Evolutionary conservation across 352 stramenopile species (phyloP), one percentile per base, ranked within the genome.

Genomic region (Globisporangium megalacanthum): DNA sequence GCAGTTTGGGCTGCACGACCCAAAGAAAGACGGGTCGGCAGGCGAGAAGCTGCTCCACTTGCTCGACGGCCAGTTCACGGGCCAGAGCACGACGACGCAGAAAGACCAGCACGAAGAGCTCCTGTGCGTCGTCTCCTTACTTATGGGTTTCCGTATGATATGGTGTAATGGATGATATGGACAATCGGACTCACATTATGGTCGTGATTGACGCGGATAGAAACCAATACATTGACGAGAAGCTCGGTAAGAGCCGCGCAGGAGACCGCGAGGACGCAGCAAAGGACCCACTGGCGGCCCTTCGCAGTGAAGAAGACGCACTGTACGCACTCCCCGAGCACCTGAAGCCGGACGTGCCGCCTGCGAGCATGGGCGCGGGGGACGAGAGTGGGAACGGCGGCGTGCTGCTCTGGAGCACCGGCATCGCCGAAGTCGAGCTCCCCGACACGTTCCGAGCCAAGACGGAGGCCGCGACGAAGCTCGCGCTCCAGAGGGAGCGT

Each of bases 211-310:
- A 29, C 25, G 25, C 25, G 25, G 25, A 29, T 41, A 89, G 86
- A 57, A 90, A 92, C 65, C 74, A 86, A 53, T 94, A 88, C 64
- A 88, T 94, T 58, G 81, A 94, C 61, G 81, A 87, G 65, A 73
- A 73, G 53, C 53, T 93, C 41, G 68, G 80, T 22, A 83, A 79
- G 53, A 80, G 71, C 39, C 65, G 67, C 19, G 58, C 48, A 3
- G n/a, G n/a, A 3, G 53, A 66, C 0, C 48, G 59, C 9, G 36
- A 1, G 9, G 29, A 52, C 31, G 11, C 52, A 15, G 39, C 33
- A 29, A 15, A 59, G 6, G 59, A 60, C 11, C 15, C 61, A 6
- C 41, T 65, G 5, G 48, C 61, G 15, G 49, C 41, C 10, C 49
- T 66, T 11, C 46, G 70, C 9, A 79, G 49, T n/a, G 71, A 79